Evolutionary conservation across 148 eudicot genomes (phyloP).

Genomic region (Vaccinium myrtillus): DNA sequence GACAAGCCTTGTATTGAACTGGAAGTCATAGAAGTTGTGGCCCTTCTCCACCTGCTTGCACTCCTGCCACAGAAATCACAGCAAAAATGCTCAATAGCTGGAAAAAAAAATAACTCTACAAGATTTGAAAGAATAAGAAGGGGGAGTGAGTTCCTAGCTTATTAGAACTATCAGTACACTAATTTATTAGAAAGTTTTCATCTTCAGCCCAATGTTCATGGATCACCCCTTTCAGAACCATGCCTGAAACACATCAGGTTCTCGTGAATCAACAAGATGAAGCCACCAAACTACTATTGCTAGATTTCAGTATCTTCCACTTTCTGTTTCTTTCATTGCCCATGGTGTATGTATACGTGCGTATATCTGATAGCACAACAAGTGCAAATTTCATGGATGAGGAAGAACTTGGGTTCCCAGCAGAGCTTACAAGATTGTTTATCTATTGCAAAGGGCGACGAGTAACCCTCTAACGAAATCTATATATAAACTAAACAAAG

Average conservation of each 20-base stretch:
- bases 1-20: slow-evolving; percentile 82
- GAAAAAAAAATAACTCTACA: not conserved
- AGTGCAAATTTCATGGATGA: not conserved
- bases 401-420: not conserved
- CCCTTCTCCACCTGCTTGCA: slow-evolving; percentile 70
- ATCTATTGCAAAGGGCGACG: not conserved
- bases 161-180: not conserved
- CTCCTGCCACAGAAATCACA: slow-evolving; percentile 35
- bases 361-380: not conserved
- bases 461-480: not conserved
- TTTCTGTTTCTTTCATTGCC: not conserved
- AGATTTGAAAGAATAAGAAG: not conserved
- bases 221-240: not conserved
- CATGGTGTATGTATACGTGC: not conserved
- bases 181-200: not conserved
- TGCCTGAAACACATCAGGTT: not conserved
- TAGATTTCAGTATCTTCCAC: not conserved
- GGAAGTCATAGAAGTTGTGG: slow-evolving; percentile 65
- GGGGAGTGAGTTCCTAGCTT: not conserved
- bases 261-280: not conserved
- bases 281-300: not conserved
- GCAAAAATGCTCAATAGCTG: not conserved
- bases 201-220: not conserved
- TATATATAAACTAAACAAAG: not conserved
- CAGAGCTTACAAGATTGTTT: not conserved